Evolutionary conservation across 345 rosid species (phyloP).

Genomic region (Dovyalis caffra): DNA sequence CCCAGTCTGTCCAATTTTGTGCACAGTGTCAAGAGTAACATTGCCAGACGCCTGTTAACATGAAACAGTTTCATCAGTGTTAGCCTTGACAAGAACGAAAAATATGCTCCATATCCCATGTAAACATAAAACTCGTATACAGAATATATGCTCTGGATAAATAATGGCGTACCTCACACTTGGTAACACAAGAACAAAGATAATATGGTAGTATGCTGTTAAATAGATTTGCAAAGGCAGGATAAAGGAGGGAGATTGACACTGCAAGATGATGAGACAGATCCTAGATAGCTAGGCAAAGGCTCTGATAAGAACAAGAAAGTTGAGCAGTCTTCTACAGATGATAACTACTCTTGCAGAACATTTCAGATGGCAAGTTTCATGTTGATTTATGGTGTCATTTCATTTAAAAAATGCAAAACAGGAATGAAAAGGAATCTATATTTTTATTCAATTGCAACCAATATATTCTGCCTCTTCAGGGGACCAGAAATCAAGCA

Average conservation of each 20-base stretch:
- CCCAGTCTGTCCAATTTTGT: conserved; percentile 90
- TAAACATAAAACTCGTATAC: background rate
- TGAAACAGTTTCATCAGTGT: conserved; percentile 9
- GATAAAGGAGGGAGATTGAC: background rate
- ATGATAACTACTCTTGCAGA: background rate
- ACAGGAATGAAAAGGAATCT: background rate
- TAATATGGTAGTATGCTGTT: background rate
- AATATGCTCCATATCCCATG: conserved; percentile 1
- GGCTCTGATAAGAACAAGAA: background rate
- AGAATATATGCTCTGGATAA: background rate
- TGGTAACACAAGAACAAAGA: background rate
- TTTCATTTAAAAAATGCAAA: background rate
- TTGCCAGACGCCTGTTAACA: conserved; percentile 85
- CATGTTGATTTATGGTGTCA: background rate
- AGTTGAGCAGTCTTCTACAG: background rate
- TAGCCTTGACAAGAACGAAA: conserved; percentile 3
- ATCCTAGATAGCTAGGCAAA: background rate
- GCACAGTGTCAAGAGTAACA: conserved; percentile 84
- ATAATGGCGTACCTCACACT: background rate
- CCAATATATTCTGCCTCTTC: background rate
- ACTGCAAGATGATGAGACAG: background rate
- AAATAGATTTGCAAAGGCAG: background rate
- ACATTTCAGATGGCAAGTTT: background rate
- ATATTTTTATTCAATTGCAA: background rate
- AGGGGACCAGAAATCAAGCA: background rate